Evolutionary conservation across 306 rosid species (phyloP), one percentile per base, ranked within the genome.

Genomic region (Fragaria ananassa): DNA sequence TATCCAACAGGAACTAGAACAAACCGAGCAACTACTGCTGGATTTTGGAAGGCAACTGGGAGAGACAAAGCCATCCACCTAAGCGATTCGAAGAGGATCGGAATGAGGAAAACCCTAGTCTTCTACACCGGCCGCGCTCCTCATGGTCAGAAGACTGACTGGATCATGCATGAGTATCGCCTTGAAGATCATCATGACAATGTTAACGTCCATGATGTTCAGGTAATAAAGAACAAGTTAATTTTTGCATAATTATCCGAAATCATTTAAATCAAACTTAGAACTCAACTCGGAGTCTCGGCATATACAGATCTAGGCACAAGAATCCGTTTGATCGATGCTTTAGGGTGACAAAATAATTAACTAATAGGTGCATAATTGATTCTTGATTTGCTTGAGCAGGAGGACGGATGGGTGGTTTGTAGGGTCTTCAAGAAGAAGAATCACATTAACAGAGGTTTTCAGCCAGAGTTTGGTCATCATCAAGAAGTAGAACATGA

Each of bases 71-170:
- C 92, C 74, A 95, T 95, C 80, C 94, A 89, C 77, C 87, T 82
- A 68, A 77, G 81, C 67, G 90, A 85, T 53, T 82, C 92, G 25
- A 89, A 86, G 79, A 89, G 96, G 84, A 95, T 92, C 76, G 99
- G 99, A 1, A 95, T 95, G 99, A 95, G 99, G 83, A 95, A 95
- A 85, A 95, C 99, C 76, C 83, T 95, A 11, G 99, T 95, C 7
- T 95, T 95, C 84, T 95, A 95, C 85, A 95, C 96, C 8, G 99
- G 99, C 17, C 96, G 99, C n/a, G 99, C 99, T 70, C 99, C 99
- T 70, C 97, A 89, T 57, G 99, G 99, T 82, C 97, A 90, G 31
- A 95, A 95, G 80, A 92, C 97, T 44, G 99, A 95, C 44, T 95
- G 99, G 99, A 95, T 95, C 88, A 95, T 95, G 99, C 99, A 95